Conservation (phyloP, 495 filamentous ascomycete species). For the Penicillium desertorum region DNA sequence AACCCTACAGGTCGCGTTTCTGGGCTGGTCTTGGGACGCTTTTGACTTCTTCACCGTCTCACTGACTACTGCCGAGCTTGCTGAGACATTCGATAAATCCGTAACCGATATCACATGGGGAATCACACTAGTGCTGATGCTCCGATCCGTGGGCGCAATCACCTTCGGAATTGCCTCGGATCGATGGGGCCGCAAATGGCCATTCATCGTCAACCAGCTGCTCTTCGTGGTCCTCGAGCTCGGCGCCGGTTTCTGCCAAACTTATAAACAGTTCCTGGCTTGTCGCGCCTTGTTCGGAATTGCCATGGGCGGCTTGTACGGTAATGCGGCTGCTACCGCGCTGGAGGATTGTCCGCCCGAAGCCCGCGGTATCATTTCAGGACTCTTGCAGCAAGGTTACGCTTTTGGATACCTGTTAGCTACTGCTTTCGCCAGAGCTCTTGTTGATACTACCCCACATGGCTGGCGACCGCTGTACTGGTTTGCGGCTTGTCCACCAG, state of each 20-base stretch:
- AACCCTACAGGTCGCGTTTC: conserved; percentile 50
- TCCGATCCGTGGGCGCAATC: conserved; percentile 84
- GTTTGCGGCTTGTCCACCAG: conserved; percentile 78
- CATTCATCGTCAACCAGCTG: conserved; percentile 79
- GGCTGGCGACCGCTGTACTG: conserved; percentile 83
- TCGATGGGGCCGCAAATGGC: conserved; percentile 85
- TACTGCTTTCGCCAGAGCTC: conserved; percentile 69
- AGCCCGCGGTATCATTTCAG: conserved; percentile 73
- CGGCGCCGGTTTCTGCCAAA: conserved; percentile 75
- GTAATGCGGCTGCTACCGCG: conserved; percentile 83
- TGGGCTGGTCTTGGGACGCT: conserved; percentile 81
- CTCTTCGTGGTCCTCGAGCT: conserved; percentile 80
- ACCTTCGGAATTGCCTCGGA: conserved; percentile 84
- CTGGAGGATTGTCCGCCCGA: conserved; percentile 78
- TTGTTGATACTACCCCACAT: conserved; percentile 70
- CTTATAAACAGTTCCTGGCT: conserved; percentile 75
- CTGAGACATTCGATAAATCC: conserved; percentile 61
- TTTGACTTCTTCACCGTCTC: conserved; percentile 93
- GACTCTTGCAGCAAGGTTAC: conserved; percentile 85
- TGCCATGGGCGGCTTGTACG: conserved; percentile 87
- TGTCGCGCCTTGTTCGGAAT: conserved; percentile 84
- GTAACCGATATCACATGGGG: conserved; percentile 86
- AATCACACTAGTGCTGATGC: conserved; percentile 82
- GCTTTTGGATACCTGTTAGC: conserved; percentile 85
- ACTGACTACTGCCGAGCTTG: conserved; percentile 67